Base-by-base conservation (phyloP, 1,284 basidiomycete species). In the Sphagnurus paluster region DNA sequence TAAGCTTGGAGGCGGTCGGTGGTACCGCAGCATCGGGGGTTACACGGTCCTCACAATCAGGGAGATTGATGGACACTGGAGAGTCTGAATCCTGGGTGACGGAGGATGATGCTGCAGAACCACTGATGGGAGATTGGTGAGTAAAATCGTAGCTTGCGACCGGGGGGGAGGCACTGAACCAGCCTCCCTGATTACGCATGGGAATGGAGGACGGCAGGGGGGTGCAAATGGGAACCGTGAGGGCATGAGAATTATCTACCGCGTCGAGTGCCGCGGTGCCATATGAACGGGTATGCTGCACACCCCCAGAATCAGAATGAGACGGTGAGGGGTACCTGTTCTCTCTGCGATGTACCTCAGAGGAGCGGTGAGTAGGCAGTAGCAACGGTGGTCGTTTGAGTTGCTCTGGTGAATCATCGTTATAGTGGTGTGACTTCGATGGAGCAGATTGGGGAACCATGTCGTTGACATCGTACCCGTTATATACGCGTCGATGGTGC, bases 171-270 rank as follows among this genome's bases (percentile, higher is more conserved):
- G 44, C 23, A 21, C 41, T 46, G 16, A 49, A 46, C 50, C 49
- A 47, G 41, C 38, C 36, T 38, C 44, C 33, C 36, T 38, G 29
- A 44, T 53, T 54, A 56, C 53, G 17, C 53, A 55, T 58, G 53
- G 56, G 53, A 54, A 57, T 54, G 53, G 56, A 56, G 46, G 51
- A 49, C 40, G 23, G 29, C 3, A 30, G 25, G 14, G n/a, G 29
- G 30, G 42, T 26, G 13, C 43, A 34, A 20, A 20, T 9, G 4
- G 38, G 19, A 8, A 16, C 23, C 11, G 39, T 21, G n/a, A 33
- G 30, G 8, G 7, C 8, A 17, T 44, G 29, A 19, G 14, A 6
- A n/a, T n/a, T 17, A 8, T 48, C 33, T 10, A 38, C 24, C n/a
- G n/a, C n/a, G 10, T 44, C 38, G 21, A 44, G 24, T 41, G 17